Base-by-base conservation (phyloP, 129 eudicot species). In the Logfia minima region DNA sequence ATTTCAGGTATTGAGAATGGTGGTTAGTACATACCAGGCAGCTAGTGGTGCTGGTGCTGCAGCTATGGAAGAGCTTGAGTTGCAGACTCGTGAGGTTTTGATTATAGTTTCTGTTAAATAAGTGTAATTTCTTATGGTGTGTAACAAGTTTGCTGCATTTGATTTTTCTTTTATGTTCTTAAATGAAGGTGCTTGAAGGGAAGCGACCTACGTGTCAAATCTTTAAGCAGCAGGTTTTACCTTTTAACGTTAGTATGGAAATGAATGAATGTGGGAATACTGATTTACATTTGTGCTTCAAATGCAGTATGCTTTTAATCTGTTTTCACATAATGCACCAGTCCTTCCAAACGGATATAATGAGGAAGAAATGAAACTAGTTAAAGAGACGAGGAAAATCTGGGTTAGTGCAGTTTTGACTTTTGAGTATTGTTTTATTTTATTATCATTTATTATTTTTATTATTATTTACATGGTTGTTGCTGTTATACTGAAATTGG, bases 31-130 rank as follows among this genome's bases (percentile, higher is more conserved):
- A 62, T 95, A 91, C 77, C 99, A 95, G 85, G 97, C 99, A 53
- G 99, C 97, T 75, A 95, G 97, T 86, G 99, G 99, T 64, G 97
- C 99, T 62, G 99, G 99, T 80, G 99, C 99, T 60, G 99, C 99
- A 21, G 99, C 99, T 32, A 95, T 95, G 99, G 97, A 91, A 80
- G 99, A 95, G 88, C 99, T 95, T 71, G 93, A 86, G 70, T 85
- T 78, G 81, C 97, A 95, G 85, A 95, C 97, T 82, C 97, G 99
- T 78, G 99, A 95, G 97, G 97, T 95, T 72, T 66, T 65, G 39
- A 67, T 59, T 51, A 18, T 34, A 31, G 1, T 19, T 59, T 26
- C 4, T 31, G 18, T 37, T 26, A 11, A 0, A 11, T 28, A 28
- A 8, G 0, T 39, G 24, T 32, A 13, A 16, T 74, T 18, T 18